These are phyloP conservation scores for Acer campestre DNA, from an alignment of 345 rosid species.

Conservation along the genomic window DNA sequence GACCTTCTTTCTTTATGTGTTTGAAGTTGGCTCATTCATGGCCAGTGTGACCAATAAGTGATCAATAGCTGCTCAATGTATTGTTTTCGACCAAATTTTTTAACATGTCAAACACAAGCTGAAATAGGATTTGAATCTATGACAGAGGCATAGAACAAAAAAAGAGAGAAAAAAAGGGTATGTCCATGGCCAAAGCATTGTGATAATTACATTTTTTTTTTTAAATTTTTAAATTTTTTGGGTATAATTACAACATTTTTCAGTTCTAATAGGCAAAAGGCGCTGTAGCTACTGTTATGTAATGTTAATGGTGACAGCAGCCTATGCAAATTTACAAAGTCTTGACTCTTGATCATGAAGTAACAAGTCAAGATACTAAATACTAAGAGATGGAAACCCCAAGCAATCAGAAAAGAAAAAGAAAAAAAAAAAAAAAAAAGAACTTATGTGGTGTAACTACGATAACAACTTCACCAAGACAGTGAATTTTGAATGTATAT, in stretches of 20 bases:
- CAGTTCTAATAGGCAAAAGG: neutral
- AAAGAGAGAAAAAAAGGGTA: neutral
- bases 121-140: too few relatives aligned
- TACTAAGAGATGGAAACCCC: neutral
- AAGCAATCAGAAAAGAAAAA: neutral
- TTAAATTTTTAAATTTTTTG: too few relatives aligned
- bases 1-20: too few relatives aligned
- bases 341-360: neutral
- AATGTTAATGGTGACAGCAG: neutral
- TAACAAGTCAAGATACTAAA: neutral
- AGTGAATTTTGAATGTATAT: neutral
- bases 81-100: too few relatives aligned
- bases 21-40: too few relatives aligned
- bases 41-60: too few relatives aligned
- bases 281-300: neutral
- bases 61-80: too few relatives aligned
- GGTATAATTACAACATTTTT: neutral
- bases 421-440: neutral
- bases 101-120: too few relatives aligned
- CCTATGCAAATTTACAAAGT: neutral
- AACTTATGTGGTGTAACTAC: neutral
- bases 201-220: neutral
- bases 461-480: neutral
- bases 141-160: too few relatives aligned
- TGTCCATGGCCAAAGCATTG: neutral